A percentile compares a stretch with the other conserved stretches of the same genome.
Conservation (phyloP, 495 filamentous ascomycete genomes). For the Penicillium turbatum region DNA sequence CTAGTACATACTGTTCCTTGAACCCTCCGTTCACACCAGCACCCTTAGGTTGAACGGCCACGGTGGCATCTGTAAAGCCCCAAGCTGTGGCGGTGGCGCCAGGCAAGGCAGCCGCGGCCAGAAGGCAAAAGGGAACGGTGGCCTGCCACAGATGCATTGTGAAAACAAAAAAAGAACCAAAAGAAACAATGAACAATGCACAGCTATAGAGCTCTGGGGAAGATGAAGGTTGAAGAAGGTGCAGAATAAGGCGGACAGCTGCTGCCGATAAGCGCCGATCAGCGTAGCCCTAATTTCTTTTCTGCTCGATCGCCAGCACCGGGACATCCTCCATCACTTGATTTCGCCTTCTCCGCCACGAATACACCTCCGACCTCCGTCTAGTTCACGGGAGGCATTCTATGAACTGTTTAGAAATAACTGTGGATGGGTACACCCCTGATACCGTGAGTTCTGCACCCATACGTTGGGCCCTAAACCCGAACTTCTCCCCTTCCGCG, state of each 20-base stretch:
- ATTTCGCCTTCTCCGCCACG: conserved; percentile 3
- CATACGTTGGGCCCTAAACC: conserved; percentile 18
- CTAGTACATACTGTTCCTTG: conserved; percentile 63
- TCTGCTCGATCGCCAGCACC: conserved; percentile 23
- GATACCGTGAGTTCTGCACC: conserved; percentile 15
- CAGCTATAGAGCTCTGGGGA: conserved; percentile 1
- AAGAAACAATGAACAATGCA: conserved; percentile 5
- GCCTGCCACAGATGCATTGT: conserved; percentile 44
- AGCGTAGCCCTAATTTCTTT: conserved; percentile 34
- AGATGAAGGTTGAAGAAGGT: conserved; percentile 11
- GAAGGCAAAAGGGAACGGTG: conserved; percentile 37
- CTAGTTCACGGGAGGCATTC: neutral
- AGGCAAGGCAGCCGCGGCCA: conserved; percentile 38
- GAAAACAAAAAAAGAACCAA: conserved; percentile 7
- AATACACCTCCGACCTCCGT: neutral
- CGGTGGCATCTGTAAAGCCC: conserved; percentile 80
- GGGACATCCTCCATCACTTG: conserved; percentile 6
- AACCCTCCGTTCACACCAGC: conserved; percentile 55
- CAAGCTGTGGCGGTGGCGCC: conserved; percentile 65
- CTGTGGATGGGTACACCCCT: conserved; percentile 5
- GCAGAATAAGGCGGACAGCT: conserved; percentile 32
- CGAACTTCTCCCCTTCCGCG: conserved; percentile 14
- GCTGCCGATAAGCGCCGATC: conserved; percentile 31
- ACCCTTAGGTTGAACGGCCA: conserved; percentile 70
- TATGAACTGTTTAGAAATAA: neutral